Evolutionary conservation across 352 stramenopile species (phyloP), one percentile per base, ranked within the genome.

Genomic region (Pythium utonaiense): DNA sequence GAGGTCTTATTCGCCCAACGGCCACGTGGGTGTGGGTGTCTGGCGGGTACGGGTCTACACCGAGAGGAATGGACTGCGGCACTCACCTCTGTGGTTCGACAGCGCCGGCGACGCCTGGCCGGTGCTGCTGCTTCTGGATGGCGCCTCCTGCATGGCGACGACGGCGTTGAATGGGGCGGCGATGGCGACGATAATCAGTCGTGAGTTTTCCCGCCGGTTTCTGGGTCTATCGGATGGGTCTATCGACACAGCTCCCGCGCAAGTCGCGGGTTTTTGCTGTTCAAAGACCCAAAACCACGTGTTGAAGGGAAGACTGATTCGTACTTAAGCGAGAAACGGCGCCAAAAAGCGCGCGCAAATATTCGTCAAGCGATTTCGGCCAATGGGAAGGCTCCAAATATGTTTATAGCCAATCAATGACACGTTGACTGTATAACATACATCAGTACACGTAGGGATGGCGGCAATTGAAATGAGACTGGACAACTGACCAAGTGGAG

Each of bases 251-350:
- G n/a, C 47, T 62, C 56, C 31, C 56, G 47, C 33, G 33, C 45
- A 62, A 62, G 13, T 55, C 31, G 44, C 55, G 44, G 55, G 44
- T 54, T 55, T 40, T 55, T 54, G 21, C 34, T 17, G 47, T 64
- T 64, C 48, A 64, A 64, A 64, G 38, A 44, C 48, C 59, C 59
- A 66, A 54, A 59, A 47, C 40, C 41, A 52, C 34, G 22, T 40
- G 31, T 66, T 56, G 28, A 66, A 57, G 60, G 31, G 14, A 47
- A 36, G 27, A 9, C 14, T 6, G 4, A 45, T 9, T 54, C 60
- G 60, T 59, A 67, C 60, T 53, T 67, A 62, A 47, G 12, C 17
- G 53, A 30, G 30, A 52, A 57, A 53, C 21, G 13, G 58, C 51
- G 60, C 60, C 42, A 54, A 54, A 66, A 66, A 64, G 40, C 56